Base-by-base conservation (phyloP, 176 grass and related monocot species). In the Lolium perenne region DNA sequence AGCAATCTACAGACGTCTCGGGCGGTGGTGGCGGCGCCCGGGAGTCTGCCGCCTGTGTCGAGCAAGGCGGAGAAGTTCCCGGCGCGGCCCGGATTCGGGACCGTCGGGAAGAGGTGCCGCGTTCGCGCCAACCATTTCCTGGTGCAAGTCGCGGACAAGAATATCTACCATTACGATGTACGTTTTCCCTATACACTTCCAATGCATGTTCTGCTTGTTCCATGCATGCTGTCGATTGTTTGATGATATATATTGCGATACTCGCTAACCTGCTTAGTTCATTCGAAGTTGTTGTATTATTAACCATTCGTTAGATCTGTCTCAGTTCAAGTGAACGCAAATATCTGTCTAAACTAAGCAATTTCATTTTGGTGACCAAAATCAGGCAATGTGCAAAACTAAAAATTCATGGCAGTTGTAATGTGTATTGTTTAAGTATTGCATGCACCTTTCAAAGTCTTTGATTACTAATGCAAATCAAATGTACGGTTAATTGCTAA, bases 41-140 rank as follows among this genome's bases (percentile, higher is more conserved):
- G 8, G 14, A 38, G 0, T n/a, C 43, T 40, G 12, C 85, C 85
- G 9, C 93, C 93, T 1, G 46, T 6, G 47, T 92, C 90, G 16
- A 95, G 59, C 80, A 89, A 82, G 79, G 79, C 70, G 0, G 10
- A 92, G 16, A 56, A n/a, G 14, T 86, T 76, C 72, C 88, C 91
- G 3, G 4, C 21, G 17, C 58, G 91, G 15, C 94, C 91, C 0
- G 88, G 83, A 17, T 85, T 87, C 13, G 89, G 94, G 4, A 82
- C 5, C 13, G 7, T 45, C 12, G 89, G 94, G 4, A 58, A 3
- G 40, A n/a, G 0, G 63, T 93, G 88, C 22, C 14, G 82, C 0
- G 86, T 93, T 0, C 80, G 71, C 18, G 86, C 93, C 6, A 95
- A 95, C 56, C 93, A 95, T 71, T 95, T 93, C 13, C 86, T 95